These are phyloP conservation scores for Hsuehochloa calcarea DNA, from an alignment of 176 grass and related monocot species.

Conservation along the genomic window DNA sequence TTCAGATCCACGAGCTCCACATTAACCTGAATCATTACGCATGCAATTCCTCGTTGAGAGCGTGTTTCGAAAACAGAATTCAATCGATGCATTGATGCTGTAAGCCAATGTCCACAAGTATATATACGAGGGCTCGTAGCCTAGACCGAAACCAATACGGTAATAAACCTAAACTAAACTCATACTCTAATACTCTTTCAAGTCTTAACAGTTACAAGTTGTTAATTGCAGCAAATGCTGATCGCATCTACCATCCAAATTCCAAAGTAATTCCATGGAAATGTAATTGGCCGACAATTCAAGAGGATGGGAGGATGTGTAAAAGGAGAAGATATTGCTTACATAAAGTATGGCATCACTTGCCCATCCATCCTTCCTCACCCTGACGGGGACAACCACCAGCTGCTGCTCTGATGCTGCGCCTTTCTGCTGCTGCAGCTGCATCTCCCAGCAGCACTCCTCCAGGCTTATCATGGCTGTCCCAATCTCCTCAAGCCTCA, in stretches of 20 bases:
- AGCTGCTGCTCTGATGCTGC: constrained; percentile 36
- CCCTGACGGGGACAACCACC: constrained; percentile 66
- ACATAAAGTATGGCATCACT: constrained; percentile 81
- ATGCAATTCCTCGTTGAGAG: background rate
- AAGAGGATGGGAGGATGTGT: background rate
- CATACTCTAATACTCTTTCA: background rate
- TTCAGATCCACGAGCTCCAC: constrained; percentile 45
- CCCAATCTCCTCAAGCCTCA: constrained; percentile 74
- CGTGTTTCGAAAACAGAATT: background rate
- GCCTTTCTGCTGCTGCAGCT: constrained; percentile 48
- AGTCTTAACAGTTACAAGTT: background rate
- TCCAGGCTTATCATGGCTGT: constrained; percentile 65
- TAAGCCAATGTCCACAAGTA: background rate
- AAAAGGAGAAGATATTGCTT: constrained; percentile 40
- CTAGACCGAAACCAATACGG: background rate
- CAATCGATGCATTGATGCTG: background rate
- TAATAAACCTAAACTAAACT: background rate
- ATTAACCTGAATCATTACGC: constrained; percentile 46
- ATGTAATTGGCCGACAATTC: constrained; percentile 16
- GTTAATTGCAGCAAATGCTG: background rate
- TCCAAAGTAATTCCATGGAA: constrained; percentile 21
- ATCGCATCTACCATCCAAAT: background rate
- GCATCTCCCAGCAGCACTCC: constrained; percentile 69
- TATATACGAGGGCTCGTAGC: too few relatives aligned
- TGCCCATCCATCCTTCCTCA: constrained; percentile 65